Evolutionary conservation across 768 basidiomycete species (phyloP), one percentile per base, ranked within the genome.

Genomic region (Royoungia palumana): DNA sequence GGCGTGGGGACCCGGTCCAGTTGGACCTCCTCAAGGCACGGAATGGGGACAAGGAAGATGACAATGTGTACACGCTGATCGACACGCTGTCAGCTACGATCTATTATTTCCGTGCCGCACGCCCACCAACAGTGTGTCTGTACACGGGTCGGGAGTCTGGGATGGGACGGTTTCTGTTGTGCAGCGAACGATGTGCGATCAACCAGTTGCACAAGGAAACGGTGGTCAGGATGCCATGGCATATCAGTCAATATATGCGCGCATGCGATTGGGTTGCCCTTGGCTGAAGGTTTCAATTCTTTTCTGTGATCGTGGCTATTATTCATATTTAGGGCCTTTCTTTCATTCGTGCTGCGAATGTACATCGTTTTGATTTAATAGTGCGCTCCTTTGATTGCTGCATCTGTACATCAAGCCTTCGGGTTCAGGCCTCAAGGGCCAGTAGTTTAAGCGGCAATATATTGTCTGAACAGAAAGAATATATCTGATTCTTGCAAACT

Each of bases 181-280:
- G 58, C 17, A 51, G 51, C 4, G 64, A 64, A 35, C 35, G 36
- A 20, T 64, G 62, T 28, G 35, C 39, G 4, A n/a, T n/a, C 13
- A 61, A 55, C 39, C 49, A 63, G 20, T 35, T 63, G 27, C 57
- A 56, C 46, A 65, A 59, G 27, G 63, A 62, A 27, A 50, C 61
- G 5, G 63, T 62, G 20, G 6, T 65, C 36, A 51, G 57, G 38
- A 63, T 63, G 57, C 51, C 57, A 9, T 60, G 43, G 49, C 41
- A 55, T 36, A 35, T 65, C 4, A 54, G 54, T 25, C 41, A 44
- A 17, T 38, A 22, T 0, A 57, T 66, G 64, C 30, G 10, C 12
- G 42, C 58, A n/a, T 60, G 52, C 34, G 61, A 32, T 32, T 32
- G 32, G 32, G 32, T 32, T 32, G 32, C 32, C 14, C 14, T 32